phyloP scores from a whole-genome alignment of 2,329 filamentous ascomycete genomes.

The Allantophomopsis lycopodina region DNA sequence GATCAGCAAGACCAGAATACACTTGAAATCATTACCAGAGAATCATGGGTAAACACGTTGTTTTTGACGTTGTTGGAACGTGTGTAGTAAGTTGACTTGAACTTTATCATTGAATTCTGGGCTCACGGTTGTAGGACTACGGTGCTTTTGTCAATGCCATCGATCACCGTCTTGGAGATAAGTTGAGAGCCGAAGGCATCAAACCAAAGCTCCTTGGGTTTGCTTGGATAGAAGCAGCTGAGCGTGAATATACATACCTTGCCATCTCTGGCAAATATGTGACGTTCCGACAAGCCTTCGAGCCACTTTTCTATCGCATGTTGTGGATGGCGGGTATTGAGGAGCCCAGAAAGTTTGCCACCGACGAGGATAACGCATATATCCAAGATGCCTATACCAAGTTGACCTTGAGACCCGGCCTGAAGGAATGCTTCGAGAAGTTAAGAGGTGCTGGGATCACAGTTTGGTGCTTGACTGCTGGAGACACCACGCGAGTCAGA shows the following conservation, averaged over 20 bases:
- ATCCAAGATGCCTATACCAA: slow-evolving; percentile 23
- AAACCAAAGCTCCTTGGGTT: slow-evolving; percentile 27
- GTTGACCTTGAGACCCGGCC: slow-evolving; percentile 22
- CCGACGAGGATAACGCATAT: slow-evolving; percentile 24
- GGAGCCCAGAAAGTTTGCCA: slow-evolving; percentile 26
- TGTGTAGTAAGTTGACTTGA: slow-evolving; percentile 18
- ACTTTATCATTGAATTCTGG: too few species aligned
- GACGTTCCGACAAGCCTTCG: slow-evolving; percentile 26
- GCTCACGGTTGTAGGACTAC: slow-evolving; percentile 12
- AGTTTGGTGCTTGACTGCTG: slow-evolving; percentile 38
- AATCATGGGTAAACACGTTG: slow-evolving; percentile 23
- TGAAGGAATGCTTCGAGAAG: slow-evolving; percentile 25
- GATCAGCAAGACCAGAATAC: too few species aligned
- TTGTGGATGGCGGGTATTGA: slow-evolving; percentile 27
- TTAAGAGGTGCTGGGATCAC: slow-evolving; percentile 30
- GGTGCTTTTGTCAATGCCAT: slow-evolving; percentile 26
- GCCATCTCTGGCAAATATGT: slow-evolving; percentile 27
- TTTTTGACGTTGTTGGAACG: slow-evolving; percentile 37
- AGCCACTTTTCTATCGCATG: slow-evolving; percentile 32
- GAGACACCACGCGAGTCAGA: slow-evolving; percentile 30
- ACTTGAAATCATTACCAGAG: too few species aligned
- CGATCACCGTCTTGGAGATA: slow-evolving; percentile 24
- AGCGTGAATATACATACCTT: slow-evolving; percentile 34
- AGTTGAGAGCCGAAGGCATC: slow-evolving; percentile 23
- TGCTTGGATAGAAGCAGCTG: slow-evolving; percentile 29